Percentiles rank a stretch among this genome's conserved stretches.
Evolutionary conservation across 1,284 basidiomycete genomes (phyloP).

Genomic region (Meripilus lineatus): DNA sequence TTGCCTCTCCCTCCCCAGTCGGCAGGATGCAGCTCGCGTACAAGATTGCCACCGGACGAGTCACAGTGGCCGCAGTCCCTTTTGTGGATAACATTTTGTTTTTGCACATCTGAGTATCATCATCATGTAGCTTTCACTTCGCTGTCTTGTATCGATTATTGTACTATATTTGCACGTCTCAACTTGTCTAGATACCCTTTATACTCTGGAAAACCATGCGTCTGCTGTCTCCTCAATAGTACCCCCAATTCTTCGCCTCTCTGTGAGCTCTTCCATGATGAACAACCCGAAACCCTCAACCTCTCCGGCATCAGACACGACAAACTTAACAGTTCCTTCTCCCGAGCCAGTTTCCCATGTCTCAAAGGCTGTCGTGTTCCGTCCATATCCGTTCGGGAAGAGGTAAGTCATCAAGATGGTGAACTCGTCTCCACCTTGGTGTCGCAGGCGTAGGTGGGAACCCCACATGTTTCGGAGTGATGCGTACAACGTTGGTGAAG

Average conservation of each 20-base stretch:
- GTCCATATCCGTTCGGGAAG: conserved; percentile 23
- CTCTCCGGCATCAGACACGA: conserved; percentile 4
- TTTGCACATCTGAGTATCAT: no score
- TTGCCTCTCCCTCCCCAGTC: no score
- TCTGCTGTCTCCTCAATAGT: conserved; percentile 19
- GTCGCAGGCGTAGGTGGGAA: conserved; percentile 20
- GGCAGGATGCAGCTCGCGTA: no score
- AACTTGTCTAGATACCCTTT: no score
- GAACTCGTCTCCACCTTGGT: conserved; percentile 16
- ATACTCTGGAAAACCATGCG: no score
- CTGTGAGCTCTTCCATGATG: conserved; percentile 13
- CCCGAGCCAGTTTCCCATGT: conserved; percentile 12
- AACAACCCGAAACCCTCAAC: conserved; percentile 18
- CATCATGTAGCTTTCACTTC: no score
- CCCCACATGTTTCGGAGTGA: conserved; percentile 20
- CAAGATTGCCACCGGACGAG: no score
- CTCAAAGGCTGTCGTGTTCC: conserved; percentile 22
- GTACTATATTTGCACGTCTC: no score
- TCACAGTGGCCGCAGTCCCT: no score
- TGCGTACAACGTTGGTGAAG: conserved; percentile 13
- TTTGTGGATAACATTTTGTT: no score
- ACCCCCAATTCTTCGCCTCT: conserved; percentile 11
- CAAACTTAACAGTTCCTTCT: conserved; percentile 18
- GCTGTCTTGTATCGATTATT: no score
- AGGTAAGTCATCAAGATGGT: conserved; percentile 14